Percentiles rank a stretch among this genome's conserved stretches.
Conservation (phyloP, 2,329 filamentous ascomycete species). For the Colletotrichum siamense region DNA sequence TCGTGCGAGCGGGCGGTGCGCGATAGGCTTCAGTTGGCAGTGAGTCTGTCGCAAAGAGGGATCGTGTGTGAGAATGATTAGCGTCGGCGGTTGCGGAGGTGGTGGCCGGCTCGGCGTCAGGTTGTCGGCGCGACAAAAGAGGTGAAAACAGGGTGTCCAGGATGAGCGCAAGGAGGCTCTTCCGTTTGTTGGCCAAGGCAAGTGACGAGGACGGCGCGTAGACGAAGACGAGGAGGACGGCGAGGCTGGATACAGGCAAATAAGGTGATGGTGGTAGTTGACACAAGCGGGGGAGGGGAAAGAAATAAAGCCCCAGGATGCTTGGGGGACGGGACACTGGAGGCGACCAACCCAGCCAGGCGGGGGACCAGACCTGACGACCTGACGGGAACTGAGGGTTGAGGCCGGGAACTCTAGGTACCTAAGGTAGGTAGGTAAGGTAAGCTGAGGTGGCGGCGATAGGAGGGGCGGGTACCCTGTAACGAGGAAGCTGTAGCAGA, state of each 20-base stretch:
- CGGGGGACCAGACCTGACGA: background rate
- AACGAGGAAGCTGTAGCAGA: background rate
- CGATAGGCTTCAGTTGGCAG: background rate
- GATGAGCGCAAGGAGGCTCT: background rate
- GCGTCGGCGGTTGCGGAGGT: background rate
- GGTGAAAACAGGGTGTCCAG: background rate
- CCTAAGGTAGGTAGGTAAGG: background rate
- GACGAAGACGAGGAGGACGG: background rate
- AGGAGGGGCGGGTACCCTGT: background rate
- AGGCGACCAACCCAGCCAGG: background rate
- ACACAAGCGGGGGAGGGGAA: conserved; percentile 16
- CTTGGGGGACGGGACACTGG: background rate
- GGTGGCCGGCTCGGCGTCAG: background rate
- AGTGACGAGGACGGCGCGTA: background rate
- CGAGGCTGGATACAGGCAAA: background rate
- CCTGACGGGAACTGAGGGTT: background rate
- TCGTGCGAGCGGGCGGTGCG: background rate
- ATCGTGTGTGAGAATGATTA: background rate
- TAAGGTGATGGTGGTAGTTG: background rate
- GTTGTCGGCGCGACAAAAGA: background rate
- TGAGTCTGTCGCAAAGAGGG: background rate
- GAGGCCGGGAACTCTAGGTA: background rate
- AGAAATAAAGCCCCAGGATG: conserved; percentile 11
- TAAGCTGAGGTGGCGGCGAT: background rate
- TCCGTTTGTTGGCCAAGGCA: background rate